Conservation (phyloP, 2,329 filamentous ascomycete species). For the Trichoderma semiorbis region DNA sequence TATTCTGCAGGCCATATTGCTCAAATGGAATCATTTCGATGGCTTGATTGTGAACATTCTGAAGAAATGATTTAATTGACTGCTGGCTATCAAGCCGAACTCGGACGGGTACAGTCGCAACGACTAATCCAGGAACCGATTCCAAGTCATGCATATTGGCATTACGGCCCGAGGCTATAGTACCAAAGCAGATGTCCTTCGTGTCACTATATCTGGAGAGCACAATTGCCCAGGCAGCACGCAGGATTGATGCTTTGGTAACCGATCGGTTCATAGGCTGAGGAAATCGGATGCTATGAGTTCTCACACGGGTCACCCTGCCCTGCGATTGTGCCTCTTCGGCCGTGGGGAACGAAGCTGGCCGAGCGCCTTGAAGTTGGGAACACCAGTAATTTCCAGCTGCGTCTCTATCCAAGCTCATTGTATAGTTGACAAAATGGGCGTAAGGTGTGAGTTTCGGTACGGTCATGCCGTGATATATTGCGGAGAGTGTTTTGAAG, state of each 20-base stretch:
- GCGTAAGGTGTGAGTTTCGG: background rate
- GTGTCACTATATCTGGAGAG: slow-evolving; percentile 21
- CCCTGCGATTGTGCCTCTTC: background rate
- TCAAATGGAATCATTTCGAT: slow-evolving; percentile 18
- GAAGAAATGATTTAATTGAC: slow-evolving; percentile 21
- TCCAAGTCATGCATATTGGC: slow-evolving; percentile 26
- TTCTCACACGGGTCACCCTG: background rate
- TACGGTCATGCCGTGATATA: background rate
- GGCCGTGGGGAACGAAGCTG: background rate
- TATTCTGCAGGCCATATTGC: slow-evolving; percentile 23
- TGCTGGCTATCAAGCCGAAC: slow-evolving; percentile 15
- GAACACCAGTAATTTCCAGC: slow-evolving; percentile 17
- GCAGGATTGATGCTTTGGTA: slow-evolving; percentile 23
- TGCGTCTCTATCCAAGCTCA: background rate
- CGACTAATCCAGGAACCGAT: slow-evolving; percentile 29
- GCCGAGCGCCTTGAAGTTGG: slow-evolving; percentile 18
- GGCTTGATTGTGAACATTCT: background rate
- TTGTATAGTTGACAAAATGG: slow-evolving; percentile 12
- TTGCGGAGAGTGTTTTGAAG: background rate
- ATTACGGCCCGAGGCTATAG: slow-evolving; percentile 28
- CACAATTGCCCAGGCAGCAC: slow-evolving; percentile 27
- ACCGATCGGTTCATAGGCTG: background rate
- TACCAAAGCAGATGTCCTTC: slow-evolving; percentile 27
- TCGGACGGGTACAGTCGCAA: slow-evolving; percentile 30
- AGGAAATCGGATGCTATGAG: background rate